These are phyloP conservation scores for Artemisia argyi DNA, from an alignment of 129 eudicot species.

Conservation along the genomic window DNA sequence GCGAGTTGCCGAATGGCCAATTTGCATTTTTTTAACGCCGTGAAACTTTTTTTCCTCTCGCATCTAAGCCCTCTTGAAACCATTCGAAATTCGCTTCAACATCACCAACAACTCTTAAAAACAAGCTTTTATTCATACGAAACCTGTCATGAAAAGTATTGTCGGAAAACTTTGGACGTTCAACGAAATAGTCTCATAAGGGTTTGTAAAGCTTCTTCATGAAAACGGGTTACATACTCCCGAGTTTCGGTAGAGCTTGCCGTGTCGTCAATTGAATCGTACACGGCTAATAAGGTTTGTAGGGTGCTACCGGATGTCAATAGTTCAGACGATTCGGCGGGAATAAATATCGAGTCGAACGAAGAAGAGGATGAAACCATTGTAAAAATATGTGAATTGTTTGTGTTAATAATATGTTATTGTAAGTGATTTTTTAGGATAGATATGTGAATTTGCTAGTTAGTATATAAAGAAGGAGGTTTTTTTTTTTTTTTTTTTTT, in stretches of 20 bases:
- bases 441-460: no score
- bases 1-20: neutral
- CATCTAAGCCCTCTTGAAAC: neutral
- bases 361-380: no score
- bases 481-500: no score
- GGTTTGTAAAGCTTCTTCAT: neutral
- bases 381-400: no score
- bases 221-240: neutral
- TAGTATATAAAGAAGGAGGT: no score
- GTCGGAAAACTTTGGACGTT: neutral
- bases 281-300: neutral
- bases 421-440: no score
- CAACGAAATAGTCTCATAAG: neutral
- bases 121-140: neutral
- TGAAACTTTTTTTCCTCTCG: no score
- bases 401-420: no score
- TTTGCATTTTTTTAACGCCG: neutral
- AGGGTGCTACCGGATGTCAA: neutral
- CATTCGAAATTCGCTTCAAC: neutral
- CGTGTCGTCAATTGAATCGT: neutral
- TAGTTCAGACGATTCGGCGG: neutral
- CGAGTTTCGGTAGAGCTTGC: neutral
- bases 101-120: neutral
- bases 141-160: neutral
- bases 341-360: no score